Base-by-base conservation (phyloP, 2,329 filamentous ascomycete species). In the Penicillium rolfsii region DNA sequence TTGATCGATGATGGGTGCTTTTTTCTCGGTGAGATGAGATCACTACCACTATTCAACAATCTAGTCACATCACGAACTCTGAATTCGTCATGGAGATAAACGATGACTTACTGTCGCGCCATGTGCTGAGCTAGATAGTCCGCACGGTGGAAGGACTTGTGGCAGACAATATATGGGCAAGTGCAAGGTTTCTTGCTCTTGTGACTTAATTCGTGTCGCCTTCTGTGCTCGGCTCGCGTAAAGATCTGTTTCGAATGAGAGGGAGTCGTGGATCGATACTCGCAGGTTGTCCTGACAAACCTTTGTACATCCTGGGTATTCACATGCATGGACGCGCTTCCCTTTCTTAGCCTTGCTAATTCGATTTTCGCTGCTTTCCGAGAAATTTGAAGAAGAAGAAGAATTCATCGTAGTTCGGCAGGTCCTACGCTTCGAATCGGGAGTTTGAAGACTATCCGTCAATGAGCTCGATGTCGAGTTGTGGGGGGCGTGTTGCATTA, bases 311-410 rank as follows among this genome's bases (percentile, higher is more conserved):
- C 80, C 80, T 11, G 77, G 76, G 59, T 70, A 80, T 59, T 80
- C 74, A 65, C 81, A 83, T 5, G 73, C 74, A 67, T 83, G 81
- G 2, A 83, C 81, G 55, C 80, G 76, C 67, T 82, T 82, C 12
- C 81, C 81, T 67, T 82, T 83, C 71, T 81, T 82, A 11, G 81
- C 81, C 64, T 82, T 83, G 71, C 81, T 83, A 63, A 82, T 76
- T 28, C 80, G 77, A 55, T 76, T 74, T 7, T 64, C 55, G 9
- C 30, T 57, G 12, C 28, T 14, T 50, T 8, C 16, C 33, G 33
- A 26, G 19, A 33, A 52, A 5, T 33, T 22, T 9, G 22, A 46
- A 30, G 48, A 53, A 14, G 40, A 52, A 0, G 36, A 22, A 22
- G 19, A 22, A 22, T 22, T 22, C 19, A 22, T 33, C 4, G 19